These are phyloP conservation scores for Ascochyta viciae-villosae DNA, from an alignment of 2,329 filamentous ascomycete species.

Conservation along the genomic window DNA sequence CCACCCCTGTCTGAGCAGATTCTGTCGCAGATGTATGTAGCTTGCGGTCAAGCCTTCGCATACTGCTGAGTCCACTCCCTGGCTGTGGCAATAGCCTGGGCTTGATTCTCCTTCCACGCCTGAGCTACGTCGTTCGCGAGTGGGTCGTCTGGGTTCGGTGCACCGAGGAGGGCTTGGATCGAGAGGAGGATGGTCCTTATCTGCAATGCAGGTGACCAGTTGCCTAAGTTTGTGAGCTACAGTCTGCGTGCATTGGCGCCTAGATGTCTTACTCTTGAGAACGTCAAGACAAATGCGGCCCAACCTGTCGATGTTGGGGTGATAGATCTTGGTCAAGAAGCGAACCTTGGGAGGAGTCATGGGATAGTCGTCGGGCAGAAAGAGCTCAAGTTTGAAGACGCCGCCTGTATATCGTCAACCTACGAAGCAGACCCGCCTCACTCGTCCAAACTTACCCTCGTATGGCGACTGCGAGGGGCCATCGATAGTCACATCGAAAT, in stretches of 20 bases:
- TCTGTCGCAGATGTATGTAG: background rate
- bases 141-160: constrained; percentile 98
- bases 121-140: constrained; percentile 97
- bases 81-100: constrained; percentile 88
- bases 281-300: constrained; percentile 97
- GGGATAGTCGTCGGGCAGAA: constrained; percentile 97
- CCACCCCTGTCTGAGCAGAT: background rate
- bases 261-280: constrained; percentile 76
- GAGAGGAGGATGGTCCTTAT: constrained; percentile 98
- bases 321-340: constrained; percentile 98
- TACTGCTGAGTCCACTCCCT: constrained; percentile 90
- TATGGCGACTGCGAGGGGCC: constrained; percentile 92
- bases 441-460: constrained; percentile 72
- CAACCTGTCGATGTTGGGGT: constrained; percentile 97
- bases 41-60: constrained; percentile 56
- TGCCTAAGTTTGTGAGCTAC: constrained; percentile 66
- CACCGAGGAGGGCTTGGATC: constrained; percentile 94
- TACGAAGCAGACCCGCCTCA: too few relatives aligned
- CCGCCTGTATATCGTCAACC: constrained; percentile 61
- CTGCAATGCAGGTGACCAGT: constrained; percentile 98
- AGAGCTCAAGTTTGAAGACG: constrained; percentile 95
- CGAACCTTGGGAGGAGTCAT: constrained; percentile 99
- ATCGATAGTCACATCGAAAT: constrained; percentile 97
- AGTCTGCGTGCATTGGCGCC: background rate
- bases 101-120: constrained; percentile 96